A percentile compares a stretch with the other conserved stretches of the same genome.
These are phyloP conservation scores for Alternaria panax DNA, from an alignment of 2,329 filamentous ascomycete species.

Conservation along the genomic window DNA sequence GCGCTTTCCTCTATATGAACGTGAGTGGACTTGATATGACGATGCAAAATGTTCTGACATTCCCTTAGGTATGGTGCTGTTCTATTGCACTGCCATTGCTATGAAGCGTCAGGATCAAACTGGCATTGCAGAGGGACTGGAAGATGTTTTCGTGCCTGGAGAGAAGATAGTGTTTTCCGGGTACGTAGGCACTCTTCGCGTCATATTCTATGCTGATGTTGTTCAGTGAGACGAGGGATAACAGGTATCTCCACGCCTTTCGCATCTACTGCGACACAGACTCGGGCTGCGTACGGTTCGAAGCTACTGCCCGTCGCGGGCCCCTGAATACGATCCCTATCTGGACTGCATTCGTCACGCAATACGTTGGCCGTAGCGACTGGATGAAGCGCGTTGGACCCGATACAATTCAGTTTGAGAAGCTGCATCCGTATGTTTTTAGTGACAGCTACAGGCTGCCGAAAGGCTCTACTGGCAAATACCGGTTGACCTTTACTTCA, in stretches of 20 bases:
- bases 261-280: slow-evolving; percentile 62
- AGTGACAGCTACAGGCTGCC: slow-evolving; percentile 57
- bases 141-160: slow-evolving; percentile 59
- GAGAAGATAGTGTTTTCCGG: slow-evolving; percentile 59
- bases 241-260: slow-evolving; percentile 61
- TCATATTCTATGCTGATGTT: slow-evolving; percentile 15
- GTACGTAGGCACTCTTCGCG: slow-evolving; percentile 41
- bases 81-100: slow-evolving; percentile 64
- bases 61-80: slow-evolving; percentile 61
- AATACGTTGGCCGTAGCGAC: slow-evolving; percentile 54
- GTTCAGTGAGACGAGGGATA: slow-evolving; percentile 61
- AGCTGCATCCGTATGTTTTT: slow-evolving; percentile 62
- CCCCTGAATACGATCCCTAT: slow-evolving; percentile 63
- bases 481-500: slow-evolving; percentile 45
- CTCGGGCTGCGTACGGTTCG: slow-evolving; percentile 62
- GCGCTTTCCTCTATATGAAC: slow-evolving; percentile 63
- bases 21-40: slow-evolving; percentile 43
- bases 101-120: slow-evolving; percentile 64
- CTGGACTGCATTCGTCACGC: slow-evolving; percentile 61
- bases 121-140: slow-evolving; percentile 50
- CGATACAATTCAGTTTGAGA: slow-evolving; percentile 57
- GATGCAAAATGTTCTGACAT: neutral
- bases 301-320: slow-evolving; percentile 63
- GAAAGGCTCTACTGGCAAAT: slow-evolving; percentile 39
- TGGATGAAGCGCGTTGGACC: slow-evolving; percentile 58